Evolutionary conservation across 257 asterid genomes (phyloP), one percentile per base, ranked within the genome.

Genomic region (Solanum piurae): DNA sequence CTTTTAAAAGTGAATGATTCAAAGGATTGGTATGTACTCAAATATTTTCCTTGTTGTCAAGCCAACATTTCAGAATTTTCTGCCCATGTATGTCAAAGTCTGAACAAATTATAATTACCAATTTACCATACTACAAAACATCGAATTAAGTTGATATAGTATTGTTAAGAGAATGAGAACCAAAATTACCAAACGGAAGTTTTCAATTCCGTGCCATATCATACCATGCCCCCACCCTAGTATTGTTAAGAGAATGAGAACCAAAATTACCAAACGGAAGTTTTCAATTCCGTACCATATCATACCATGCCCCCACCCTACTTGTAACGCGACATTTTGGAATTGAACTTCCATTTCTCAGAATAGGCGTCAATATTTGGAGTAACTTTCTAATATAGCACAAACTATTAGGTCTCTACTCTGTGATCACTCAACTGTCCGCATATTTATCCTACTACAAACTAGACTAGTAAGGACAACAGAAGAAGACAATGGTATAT

Each of bases 391-490:
- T 82, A 52, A 82, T 82, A 82, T 82, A 49, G 85, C 85, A 82
- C 85, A 82, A 49, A 82, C 85, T 49, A 49, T 46, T 49, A 82
- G 21, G 69, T 86, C 88, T 85, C 79, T 86, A 73, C 44, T 72
- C 37, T 86, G 72, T 44, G 75, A 29, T 79, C 66, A 44, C 25
- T 21, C 82, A 46, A 46, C 83, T 12, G 83, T 86, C 88, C 64
- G 71, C 88, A 71, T 40, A 27, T 20, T 84, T 86, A 88, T 84
- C 87, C 92, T 89, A 92, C 89, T 31, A 83, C 84, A 75, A 49
- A 49, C 92, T 90, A 91, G 82, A 55, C 89, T 87, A 89, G 87
- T 86, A 76, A 89, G 85, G 77, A 74, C 44, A 20, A 83, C 18
- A 76, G 52, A 44, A 44, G 29, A 83, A 72, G 60, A 42, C 72